Evolutionary conservation across 2,329 filamentous ascomycete genomes (phyloP).

Genomic region (Sarocladium kiliense): DNA sequence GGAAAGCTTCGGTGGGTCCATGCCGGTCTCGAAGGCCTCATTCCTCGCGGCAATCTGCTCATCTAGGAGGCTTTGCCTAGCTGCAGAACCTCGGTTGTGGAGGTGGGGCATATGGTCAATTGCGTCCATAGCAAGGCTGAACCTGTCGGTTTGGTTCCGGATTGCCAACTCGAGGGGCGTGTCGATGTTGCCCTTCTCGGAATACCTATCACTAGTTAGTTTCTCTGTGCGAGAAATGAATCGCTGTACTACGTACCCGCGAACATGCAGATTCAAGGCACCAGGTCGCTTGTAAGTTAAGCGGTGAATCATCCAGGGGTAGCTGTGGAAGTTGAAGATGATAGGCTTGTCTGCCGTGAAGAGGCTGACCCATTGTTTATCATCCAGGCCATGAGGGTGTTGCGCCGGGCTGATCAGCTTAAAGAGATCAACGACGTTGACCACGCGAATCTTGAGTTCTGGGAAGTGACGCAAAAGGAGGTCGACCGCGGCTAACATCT

Average conservation of each 20-base stretch:
- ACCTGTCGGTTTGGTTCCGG: slow-evolving; percentile 71
- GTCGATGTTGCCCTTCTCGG: slow-evolving; percentile 80
- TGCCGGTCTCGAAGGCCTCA: slow-evolving; percentile 63
- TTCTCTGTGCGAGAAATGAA: not conserved
- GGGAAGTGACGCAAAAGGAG: slow-evolving; percentile 68
- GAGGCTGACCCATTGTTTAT: slow-evolving; percentile 60
- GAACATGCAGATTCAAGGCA: slow-evolving; percentile 63
- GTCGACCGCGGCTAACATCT: slow-evolving; percentile 69
- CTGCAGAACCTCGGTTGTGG: slow-evolving; percentile 56
- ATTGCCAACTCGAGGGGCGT: slow-evolving; percentile 75
- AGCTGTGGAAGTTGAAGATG: slow-evolving; percentile 81
- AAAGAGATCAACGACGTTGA: slow-evolving; percentile 79
- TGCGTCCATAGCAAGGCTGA: slow-evolving; percentile 70
- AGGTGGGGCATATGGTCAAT: slow-evolving; percentile 62
- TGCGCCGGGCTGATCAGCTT: slow-evolving; percentile 66
- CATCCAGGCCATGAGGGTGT: slow-evolving; percentile 68
- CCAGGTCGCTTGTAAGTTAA: slow-evolving; percentile 72
- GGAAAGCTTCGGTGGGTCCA: slow-evolving; percentile 62
- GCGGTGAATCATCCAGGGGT: slow-evolving; percentile 75
- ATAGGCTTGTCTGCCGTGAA: slow-evolving; percentile 70
- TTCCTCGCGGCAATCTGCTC: slow-evolving; percentile 59
- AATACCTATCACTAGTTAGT: slow-evolving; percentile 41
- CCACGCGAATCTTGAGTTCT: slow-evolving; percentile 68
- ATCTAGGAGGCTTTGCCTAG: slow-evolving; percentile 60
- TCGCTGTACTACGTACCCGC: slow-evolving; percentile 34